phyloP scores from a whole-genome alignment of 345 rosid genomes.

The Fremontodendron californicum region DNA sequence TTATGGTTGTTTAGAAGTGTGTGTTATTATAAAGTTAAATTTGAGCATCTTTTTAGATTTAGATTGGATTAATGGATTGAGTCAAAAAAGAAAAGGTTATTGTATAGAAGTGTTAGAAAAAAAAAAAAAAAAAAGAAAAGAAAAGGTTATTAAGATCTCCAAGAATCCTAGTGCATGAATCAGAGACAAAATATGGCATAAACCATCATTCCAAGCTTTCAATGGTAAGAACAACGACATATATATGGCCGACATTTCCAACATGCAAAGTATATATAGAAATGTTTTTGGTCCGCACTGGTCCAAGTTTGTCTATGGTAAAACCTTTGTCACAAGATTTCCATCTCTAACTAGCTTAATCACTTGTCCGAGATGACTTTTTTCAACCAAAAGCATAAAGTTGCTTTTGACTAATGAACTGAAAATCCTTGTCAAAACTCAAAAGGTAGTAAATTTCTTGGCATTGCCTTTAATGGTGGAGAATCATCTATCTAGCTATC shows the following conservation, averaged over 20 bases:
- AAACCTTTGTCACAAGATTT: neutral
- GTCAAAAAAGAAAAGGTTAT: no score
- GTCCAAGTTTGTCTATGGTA: neutral
- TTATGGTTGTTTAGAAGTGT: no score
- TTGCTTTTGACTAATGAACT: neutral
- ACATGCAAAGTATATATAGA: neutral
- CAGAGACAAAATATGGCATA: neutral
- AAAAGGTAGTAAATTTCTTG: neutral
- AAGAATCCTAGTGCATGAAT: neutral
- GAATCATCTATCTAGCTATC: neutral
- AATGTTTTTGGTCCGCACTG: conserved; percentile 12
- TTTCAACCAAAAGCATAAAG: neutral
- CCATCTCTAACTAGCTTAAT: neutral
- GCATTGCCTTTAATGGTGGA: neutral
- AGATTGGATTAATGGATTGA: no score
- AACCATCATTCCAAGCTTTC: neutral
- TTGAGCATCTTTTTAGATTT: no score
- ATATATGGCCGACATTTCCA: conserved; percentile 7
- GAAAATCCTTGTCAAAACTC: neutral
- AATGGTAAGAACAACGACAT: conserved; percentile 5
- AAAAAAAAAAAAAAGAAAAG: no score
- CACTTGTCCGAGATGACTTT: neutral
- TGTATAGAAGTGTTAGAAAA: no score
- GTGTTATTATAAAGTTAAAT: no score
- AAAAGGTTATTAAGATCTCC: no score